phyloP scores from a whole-genome alignment of 306 rosid species.

The Adenanthera pavonina region DNA sequence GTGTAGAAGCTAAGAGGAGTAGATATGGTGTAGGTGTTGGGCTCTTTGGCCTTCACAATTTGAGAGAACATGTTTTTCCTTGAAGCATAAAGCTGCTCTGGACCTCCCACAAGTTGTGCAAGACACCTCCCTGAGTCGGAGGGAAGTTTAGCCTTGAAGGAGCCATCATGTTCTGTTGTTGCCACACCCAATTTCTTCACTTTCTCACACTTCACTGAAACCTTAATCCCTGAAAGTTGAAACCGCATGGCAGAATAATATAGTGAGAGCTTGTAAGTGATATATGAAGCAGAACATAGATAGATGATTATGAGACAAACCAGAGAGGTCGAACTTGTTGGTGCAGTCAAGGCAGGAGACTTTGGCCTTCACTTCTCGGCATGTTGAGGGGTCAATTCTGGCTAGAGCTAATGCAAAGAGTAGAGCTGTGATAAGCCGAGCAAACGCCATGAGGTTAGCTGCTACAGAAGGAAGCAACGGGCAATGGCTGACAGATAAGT shows the following conservation, averaged over 20 bases:
- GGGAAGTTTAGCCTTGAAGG: slow-evolving; percentile 61
- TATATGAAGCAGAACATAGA: background rate
- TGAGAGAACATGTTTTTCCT: slow-evolving; percentile 47
- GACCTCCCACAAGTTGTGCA: slow-evolving; percentile 71
- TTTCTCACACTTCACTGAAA: slow-evolving; percentile 68
- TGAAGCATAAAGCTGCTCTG: slow-evolving; percentile 58
- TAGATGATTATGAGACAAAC: slow-evolving; percentile 41
- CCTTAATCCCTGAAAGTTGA: slow-evolving; percentile 59
- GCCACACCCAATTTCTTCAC: slow-evolving; percentile 49
- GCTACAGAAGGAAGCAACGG: background rate
- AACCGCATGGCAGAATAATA: background rate
- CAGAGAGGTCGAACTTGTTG: slow-evolving; percentile 58
- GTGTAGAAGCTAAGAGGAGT: slow-evolving; percentile 62
- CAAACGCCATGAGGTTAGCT: slow-evolving; percentile 53
- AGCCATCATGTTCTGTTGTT: slow-evolving; percentile 64
- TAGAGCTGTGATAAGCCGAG: slow-evolving; percentile 48
- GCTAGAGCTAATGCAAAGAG: slow-evolving; percentile 54
- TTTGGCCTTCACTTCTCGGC: slow-evolving; percentile 61
- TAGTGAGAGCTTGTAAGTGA: background rate
- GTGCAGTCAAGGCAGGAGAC: slow-evolving; percentile 78
- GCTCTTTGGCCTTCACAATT: slow-evolving; percentile 47
- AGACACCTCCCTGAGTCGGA: slow-evolving; percentile 48
- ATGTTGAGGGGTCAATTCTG: slow-evolving; percentile 48
- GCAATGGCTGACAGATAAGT: slow-evolving; percentile 10
- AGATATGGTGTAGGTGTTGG: slow-evolving; percentile 56